phyloP scores from a whole-genome alignment of 2,329 filamentous ascomycete species.

The Calycina herbarum region DNA sequence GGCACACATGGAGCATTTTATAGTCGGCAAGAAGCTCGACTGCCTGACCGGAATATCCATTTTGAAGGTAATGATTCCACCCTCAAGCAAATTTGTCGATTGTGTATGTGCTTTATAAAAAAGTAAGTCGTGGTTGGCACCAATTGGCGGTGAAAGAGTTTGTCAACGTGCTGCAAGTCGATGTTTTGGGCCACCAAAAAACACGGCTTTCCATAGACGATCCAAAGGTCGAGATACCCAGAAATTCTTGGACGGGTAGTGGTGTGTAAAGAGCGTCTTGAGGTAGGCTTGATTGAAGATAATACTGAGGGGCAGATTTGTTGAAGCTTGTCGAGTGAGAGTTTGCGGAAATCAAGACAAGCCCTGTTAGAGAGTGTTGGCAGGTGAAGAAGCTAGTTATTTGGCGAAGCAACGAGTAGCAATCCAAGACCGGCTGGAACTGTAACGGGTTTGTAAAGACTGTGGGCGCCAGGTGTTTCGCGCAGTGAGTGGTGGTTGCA shows the following conservation, averaged over 20 bases:
- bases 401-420: constrained; percentile 10
- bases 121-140: background rate
- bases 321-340: background rate
- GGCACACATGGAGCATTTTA: constrained; percentile 84
- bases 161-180: background rate
- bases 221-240: background rate
- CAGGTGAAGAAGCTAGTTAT: background rate
- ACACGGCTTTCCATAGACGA: background rate
- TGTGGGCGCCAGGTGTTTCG: constrained; percentile 10
- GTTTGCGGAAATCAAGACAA: background rate
- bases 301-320: background rate
- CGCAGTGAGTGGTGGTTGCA: background rate
- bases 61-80: constrained; percentile 12
- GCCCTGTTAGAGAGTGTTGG: constrained; percentile 2
- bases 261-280: background rate
- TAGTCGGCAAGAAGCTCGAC: constrained; percentile 73
- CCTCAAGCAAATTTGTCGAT: constrained; percentile 2
- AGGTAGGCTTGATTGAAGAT: background rate
- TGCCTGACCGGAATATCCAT: constrained; percentile 43
- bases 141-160: background rate
- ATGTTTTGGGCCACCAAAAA: background rate
- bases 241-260: background rate
- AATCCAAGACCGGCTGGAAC: constrained; percentile 17
- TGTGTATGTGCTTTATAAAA: background rate
- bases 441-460: constrained; percentile 15